These are phyloP conservation scores for Neurospora sp. DNA, from an alignment of 495 filamentous ascomycete species.

Conservation along the genomic window DNA sequence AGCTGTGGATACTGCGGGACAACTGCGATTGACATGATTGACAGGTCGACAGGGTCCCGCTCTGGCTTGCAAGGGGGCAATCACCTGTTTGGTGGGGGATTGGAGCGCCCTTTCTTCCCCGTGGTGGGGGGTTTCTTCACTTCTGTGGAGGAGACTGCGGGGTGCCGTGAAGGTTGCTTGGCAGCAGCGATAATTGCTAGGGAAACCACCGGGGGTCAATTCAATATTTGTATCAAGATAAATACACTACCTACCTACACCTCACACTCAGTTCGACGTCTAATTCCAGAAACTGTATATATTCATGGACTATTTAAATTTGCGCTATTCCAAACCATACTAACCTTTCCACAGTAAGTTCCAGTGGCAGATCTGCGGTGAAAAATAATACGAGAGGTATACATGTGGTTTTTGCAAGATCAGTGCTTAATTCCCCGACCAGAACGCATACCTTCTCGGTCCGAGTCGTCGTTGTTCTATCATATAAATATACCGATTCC, in stretches of 20 bases:
- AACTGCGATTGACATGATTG: neutral
- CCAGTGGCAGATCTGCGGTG: neutral
- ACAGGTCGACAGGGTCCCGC: neutral
- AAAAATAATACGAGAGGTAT: neutral
- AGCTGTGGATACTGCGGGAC: neutral
- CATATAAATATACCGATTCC: neutral
- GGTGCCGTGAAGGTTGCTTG: neutral
- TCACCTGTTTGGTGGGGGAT: neutral
- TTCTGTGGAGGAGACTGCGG: neutral
- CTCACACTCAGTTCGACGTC: neutral
- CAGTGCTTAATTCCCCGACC: neutral
- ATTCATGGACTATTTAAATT: neutral
- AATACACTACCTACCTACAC: neutral
- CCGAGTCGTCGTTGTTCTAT: neutral
- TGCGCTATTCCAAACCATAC: neutral
- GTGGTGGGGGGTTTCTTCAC: neutral
- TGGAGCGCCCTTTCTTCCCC: neutral
- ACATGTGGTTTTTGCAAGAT: neutral
- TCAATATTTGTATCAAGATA: neutral
- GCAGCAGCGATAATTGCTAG: neutral
- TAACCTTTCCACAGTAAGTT: neutral
- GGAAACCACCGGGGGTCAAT: neutral
- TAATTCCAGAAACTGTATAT: neutral
- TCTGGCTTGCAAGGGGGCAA: neutral
- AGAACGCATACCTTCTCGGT: neutral